Base-by-base conservation (phyloP, 108 stramenopile genomes). In the Bacterosira constricta region DNA sequence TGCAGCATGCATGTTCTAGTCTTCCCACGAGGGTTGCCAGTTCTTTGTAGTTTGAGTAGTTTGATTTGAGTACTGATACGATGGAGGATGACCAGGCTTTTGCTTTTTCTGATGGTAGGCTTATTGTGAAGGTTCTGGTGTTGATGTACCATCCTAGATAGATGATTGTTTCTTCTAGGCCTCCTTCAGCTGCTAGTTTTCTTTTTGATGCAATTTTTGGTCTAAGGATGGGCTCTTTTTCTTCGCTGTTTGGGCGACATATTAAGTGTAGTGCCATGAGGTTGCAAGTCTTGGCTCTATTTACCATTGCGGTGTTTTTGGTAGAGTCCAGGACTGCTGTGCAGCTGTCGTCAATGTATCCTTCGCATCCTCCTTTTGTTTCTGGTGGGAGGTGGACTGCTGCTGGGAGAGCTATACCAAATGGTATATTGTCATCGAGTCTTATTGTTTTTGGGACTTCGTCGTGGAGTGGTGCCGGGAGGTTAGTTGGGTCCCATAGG, bases 111-210 rank as follows among this genome's bases (percentile, higher is more conserved):
- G 2, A 11, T 20, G 68, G 68, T 3, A 69, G 58, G 4, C 58
- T 58, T 26, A 69, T 69, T 4, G 4, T 41, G 56, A 69, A 1
- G 21, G 17, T 2, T 69, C 68, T 59, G 18, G 68, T 69, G 1
- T 69, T 60, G n/a, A 69, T 61, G 5, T 42, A 25, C 68, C 68
- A 69, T 1, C 68, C 56, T 3, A 61, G 68, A 37, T 60, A 69
- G 10, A 41, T 59, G 18, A 45, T 39, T 13, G 5, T 38, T 49
- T 69, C 68, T 11, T 37, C 36, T 0, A 69, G 20, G 2, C 56
- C 42, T 8, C 68, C 68, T n/a, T 69, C 56, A 0, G 41, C 68
- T 12, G 42, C 8, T 4, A 69, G 37, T 69, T 69, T 69, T 11
- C 68, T 31, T 23, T 34, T 27, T 34, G 68, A 69, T 1, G 59